Evolutionary conservation across 192 early-diverging fungal genomes (phyloP), one percentile per base, ranked within the genome.

Genomic region (Geranomyces michiganensis): DNA sequence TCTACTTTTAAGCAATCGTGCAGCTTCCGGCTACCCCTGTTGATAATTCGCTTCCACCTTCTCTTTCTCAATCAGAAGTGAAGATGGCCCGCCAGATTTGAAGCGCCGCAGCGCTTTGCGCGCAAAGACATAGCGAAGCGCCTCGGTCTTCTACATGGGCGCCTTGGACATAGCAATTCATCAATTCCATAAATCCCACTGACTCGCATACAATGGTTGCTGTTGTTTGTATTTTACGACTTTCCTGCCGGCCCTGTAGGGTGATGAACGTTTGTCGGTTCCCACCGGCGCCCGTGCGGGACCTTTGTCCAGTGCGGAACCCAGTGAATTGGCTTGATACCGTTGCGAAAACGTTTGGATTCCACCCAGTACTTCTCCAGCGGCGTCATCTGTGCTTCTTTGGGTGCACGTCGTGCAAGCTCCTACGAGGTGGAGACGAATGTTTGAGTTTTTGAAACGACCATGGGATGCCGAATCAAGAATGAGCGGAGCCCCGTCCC

Each of bases 271-370:
- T 56, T 56, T 9, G 72, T 46, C 17, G 78, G 74, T 22, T 67
- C 59, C 84, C 84, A 85, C 29, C 41, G 32, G 36, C 84, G 31
- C 19, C 61, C 68, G 67, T 83, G 82, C 43, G 78, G 68, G 10
- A 71, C 70, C 65, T 81, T 86, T 47, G 81, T 82, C 85, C 85
- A 86, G 29, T 82, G 55, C 26, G 85, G 85, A 3, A 86, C 82
- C 78, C 80, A 86, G 59, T 80, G 76, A 15, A 81, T 74, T 1
- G 85, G 85, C 73, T 86, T 86, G 73, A 86, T 74, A 13, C 77
- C 81, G 65, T 82, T 76, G n/a, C 78, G 65, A 59, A 68, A 84
- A 48, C 85, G 73, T 67, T 86, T 86, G 31, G 78, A 80, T 21
- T 74, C 47, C 13, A 82, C 82, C 82, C 82, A 86, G 72, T 86